Conservation (phyloP, 2,329 filamentous ascomycete species). For the Talaromyces sp. region DNA sequence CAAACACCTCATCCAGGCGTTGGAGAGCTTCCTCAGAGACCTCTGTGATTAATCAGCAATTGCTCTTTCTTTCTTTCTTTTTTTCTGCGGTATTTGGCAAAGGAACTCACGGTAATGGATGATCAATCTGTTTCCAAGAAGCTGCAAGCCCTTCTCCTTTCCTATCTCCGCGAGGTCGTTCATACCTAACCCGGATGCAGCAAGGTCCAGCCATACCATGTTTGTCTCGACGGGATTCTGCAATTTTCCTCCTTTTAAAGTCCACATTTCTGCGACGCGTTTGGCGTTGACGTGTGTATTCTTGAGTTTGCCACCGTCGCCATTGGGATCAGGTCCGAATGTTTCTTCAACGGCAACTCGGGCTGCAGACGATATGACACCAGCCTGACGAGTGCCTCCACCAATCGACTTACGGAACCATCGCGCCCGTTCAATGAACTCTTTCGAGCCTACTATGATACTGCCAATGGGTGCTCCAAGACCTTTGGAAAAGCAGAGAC, state of each 20-base stretch:
- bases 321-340: slow-evolving; percentile 58
- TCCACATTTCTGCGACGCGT: slow-evolving; percentile 64
- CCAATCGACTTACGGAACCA: slow-evolving; percentile 79
- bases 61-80: not conserved
- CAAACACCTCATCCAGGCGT: slow-evolving; percentile 56
- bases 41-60: slow-evolving; percentile 43
- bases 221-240: slow-evolving; percentile 76
- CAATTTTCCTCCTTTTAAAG: slow-evolving; percentile 63
- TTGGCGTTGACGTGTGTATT: slow-evolving; percentile 61
- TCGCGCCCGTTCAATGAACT: slow-evolving; percentile 63
- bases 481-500: slow-evolving; percentile 77
- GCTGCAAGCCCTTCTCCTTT: slow-evolving; percentile 55
- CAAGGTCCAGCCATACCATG: slow-evolving; percentile 81
- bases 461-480: slow-evolving; percentile 77
- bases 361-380: slow-evolving; percentile 71
- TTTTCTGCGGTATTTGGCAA: not conserved
- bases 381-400: slow-evolving; percentile 72
- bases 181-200: slow-evolving; percentile 53
- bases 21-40: slow-evolving; percentile 63
- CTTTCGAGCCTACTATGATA: slow-evolving; percentile 61
- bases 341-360: slow-evolving; percentile 75
- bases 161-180: slow-evolving; percentile 55
- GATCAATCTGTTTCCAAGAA: slow-evolving; percentile 59
- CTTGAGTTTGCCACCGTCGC: slow-evolving; percentile 60
- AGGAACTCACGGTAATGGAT: slow-evolving; percentile 59